phyloP scores from a whole-genome alignment of 805 yeast genomes.

The Candida krabiensis region DNA sequence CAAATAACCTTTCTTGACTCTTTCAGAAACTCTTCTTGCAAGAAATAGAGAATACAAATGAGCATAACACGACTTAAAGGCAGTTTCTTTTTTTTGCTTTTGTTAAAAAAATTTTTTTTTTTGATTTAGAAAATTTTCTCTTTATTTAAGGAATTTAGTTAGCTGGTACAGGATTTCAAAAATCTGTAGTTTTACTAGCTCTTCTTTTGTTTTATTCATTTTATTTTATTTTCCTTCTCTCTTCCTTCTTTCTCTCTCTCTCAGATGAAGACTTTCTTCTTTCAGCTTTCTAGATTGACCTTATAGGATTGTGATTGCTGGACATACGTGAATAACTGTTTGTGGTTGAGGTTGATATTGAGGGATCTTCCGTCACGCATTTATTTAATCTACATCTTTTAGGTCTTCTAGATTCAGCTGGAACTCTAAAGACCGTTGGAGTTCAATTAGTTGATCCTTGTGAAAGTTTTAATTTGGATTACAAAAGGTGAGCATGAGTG shows the following conservation, averaged over 20 bases:
- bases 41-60: background rate
- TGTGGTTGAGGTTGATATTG: background rate
- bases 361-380: constrained; percentile 1
- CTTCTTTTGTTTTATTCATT: constrained; percentile 11
- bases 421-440: background rate
- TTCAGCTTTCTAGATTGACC: constrained; percentile 20
- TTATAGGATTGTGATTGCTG: constrained; percentile 15
- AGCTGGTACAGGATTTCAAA: background rate
- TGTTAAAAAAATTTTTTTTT: constrained; percentile 3
- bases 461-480: no score
- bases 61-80: background rate
- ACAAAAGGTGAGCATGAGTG: no score
- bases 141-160: constrained; percentile 1
- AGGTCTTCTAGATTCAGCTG: background rate
- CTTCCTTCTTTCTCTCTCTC: constrained; percentile 39
- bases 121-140: constrained; percentile 3
- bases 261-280: constrained; percentile 37
- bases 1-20: no score
- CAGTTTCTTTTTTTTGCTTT: background rate
- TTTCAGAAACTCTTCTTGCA: no score
- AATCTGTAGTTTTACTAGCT: no score
- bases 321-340: constrained; percentile 3
- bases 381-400: background rate
- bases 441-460: no score
- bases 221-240: constrained; percentile 28